A percentile compares a stretch with the other conserved stretches of the same genome.
These are phyloP conservation scores for Gossypium rotundifolium DNA, from an alignment of 345 rosid species.

Conservation along the genomic window DNA sequence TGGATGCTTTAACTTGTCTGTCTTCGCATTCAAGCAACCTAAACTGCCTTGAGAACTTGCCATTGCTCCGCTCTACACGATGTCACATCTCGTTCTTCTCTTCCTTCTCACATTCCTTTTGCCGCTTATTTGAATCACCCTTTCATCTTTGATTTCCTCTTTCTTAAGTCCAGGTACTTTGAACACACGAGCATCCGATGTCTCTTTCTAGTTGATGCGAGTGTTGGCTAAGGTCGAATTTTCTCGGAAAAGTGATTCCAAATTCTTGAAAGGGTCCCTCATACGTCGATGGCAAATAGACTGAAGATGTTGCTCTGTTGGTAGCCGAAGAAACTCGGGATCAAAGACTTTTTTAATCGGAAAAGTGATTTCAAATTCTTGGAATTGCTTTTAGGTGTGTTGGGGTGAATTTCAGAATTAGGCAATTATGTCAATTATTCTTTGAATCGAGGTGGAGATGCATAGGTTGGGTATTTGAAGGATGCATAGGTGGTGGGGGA, in stretches of 20 bases:
- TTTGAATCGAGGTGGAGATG: no score
- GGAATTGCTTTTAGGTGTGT: no score
- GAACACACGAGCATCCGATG: constrained; percentile 3
- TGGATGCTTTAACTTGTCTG: constrained; percentile 29
- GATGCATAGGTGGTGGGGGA: no score
- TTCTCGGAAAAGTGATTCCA: background rate
- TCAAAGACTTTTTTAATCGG: background rate
- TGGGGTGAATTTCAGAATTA: no score
- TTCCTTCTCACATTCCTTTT: constrained; percentile 1
- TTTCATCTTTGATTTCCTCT: constrained; percentile 39
- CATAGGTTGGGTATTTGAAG: no score
- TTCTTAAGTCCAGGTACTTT: constrained; percentile 30
- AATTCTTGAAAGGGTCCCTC: constrained; percentile 4
- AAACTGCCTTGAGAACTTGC: constrained; percentile 21
- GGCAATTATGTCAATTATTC: no score
- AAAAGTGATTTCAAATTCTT: no score
- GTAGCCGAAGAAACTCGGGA: constrained; percentile 4
- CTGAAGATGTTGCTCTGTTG: background rate
- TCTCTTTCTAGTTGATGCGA: constrained; percentile 8
- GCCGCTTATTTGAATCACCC: constrained; percentile 27
- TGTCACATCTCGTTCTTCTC: constrained; percentile 12
- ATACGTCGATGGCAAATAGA: background rate
- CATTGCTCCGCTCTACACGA: constrained; percentile 10
- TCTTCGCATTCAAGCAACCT: constrained; percentile 33
- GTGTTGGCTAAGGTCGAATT: background rate